Base-by-base conservation (phyloP, 2,329 filamentous ascomycete species). In the Capronia americana region DNA sequence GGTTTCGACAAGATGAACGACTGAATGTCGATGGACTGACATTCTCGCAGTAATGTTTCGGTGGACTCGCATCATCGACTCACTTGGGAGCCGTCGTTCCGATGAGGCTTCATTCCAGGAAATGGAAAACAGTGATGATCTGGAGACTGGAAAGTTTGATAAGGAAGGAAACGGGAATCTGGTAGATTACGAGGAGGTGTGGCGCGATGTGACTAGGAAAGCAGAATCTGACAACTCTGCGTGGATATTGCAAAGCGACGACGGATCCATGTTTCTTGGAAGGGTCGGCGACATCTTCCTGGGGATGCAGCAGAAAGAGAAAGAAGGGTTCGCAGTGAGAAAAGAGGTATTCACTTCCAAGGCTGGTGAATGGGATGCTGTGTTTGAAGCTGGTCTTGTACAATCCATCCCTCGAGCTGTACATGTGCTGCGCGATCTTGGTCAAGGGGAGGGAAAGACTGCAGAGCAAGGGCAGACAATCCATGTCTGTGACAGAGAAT, bases 31-130 rank as follows among this genome's bases (percentile, higher is more conserved):
- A 44, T 6, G 32, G 23, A 30, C 57, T 59, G 41, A 59, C 41
- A 50, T 26, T 32, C 57, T 50, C 23, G 14, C 44, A 59, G 57
- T 59, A 24, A 50, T 24, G 11, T 59, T 46, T 41, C 57, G 20
- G 57, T 59, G 57, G 57, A 59, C 57, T 12, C 38, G 57, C 23
- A 59, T 46, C 57, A 59, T 59, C 34, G 57, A 59, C 32, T 59
- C 57, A 30, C 14, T 50, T 14, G 57, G 57, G 38, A 59, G 57
- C 26, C 28, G 23, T 48, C 57, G 24, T n/a, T 32, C 57, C 30
- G 57, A 59, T 30, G 57, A 59, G 26, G 57, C 41, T 20, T 32
- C 57, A 24, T 50, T 59, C 12, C 1, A 28, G 38, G 26, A 46
- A 14, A n/a, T 59, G 57, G 17, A 10, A 8, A 59, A 50, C 44